Evolutionary conservation across 345 rosid genomes (phyloP), one percentile per base, ranked within the genome.

Genomic region (Populus davidiana): DNA sequence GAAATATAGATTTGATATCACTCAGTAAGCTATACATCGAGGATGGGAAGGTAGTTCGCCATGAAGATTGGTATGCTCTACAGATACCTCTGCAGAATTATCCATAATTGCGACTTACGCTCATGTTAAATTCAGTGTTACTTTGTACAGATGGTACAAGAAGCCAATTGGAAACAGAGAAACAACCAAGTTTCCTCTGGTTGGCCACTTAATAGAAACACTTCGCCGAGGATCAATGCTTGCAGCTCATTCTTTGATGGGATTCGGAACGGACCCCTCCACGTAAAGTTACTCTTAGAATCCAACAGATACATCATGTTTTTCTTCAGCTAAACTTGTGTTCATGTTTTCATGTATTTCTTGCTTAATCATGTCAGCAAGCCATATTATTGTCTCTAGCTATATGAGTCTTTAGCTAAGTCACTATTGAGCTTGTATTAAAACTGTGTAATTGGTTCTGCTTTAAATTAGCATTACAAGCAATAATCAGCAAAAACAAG

Each of bases 191-290:
- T 47, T 87, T 38, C 89, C 96, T 6, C 39, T 90, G 62, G 83
- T 87, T 18, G 98, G 98, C 38, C 87, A 86, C 23, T 70, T 82
- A 25, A 68, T 86, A 85, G 95, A 94, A 88, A 75, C 82, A 33
- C 75, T 87, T 78, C 88, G 94, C 62, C 83, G 95, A 83, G 97
- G 93, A 66, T 90, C 93, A 9, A 91, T 94, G 98, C 73, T 92
- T 71, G 93, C 86, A 2, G 91, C 98, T 61, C 98, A 92, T 88
- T 97, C 93, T 73, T 81, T 93, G 89, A 94, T 91, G 98, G 87
- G 94, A 47, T 93, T 92, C 72, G 97, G 97, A 69, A 92, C 90
- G 86, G 98, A 94, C 81, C 93, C 89, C 5, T 62, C 78, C 17
- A n/a, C 67, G 7, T 88, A 81, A 56, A 71, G 11, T 27, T 62